Base-by-base conservation (phyloP, 352 stramenopile species). In the Phytophthora aleatoria region DNA sequence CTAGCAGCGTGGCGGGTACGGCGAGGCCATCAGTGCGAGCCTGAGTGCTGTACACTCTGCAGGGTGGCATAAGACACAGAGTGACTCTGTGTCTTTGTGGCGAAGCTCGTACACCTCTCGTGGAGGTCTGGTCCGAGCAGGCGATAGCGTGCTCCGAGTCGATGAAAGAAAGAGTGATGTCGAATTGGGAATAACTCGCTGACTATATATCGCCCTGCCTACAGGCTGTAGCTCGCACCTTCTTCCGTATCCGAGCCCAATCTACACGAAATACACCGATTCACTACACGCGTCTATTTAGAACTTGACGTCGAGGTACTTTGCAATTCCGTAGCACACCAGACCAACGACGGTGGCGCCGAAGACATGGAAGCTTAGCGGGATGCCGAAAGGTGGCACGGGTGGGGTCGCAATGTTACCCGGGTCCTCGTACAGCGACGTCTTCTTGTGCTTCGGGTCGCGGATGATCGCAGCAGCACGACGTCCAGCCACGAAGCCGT, bases 401-500 rank as follows among this genome's bases (percentile, higher is more conserved):
- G 81, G 36, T 4, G 87, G 87, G 49, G 84, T 71, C 10, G 85
- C 61, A 41, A 95, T 85, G 71, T 95, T 95, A 62, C 77, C 87
- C 8, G 85, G 85, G 74, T 95, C 87, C 43, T 95, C 82, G 71
- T 95, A 95, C 64, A 95, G 67, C 38, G 62, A 52, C 33, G 85
- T 92, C 65, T 77, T 79, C 44, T 66, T 81, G 73, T 92, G 76
- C 71, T 89, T 90, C 47, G 80, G 67, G 60, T 95, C 82, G 57
- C 86, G 85, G 50, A 94, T 67, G 33, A 95, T 95, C 36, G 81
- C 78, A 24, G 87, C 87, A 7, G 81, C 87, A 31, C 87, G 85
- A 39, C 87, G 85, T 20, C 87, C 87, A n/a, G 87, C 81, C 7
- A 95, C 87, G 53, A 95, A 95, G 24, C 87, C 87, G 48, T 95